Conservation (phyloP, 2,329 filamentous ascomycete species). For the Pseudogymnoascus verrucosus region DNA sequence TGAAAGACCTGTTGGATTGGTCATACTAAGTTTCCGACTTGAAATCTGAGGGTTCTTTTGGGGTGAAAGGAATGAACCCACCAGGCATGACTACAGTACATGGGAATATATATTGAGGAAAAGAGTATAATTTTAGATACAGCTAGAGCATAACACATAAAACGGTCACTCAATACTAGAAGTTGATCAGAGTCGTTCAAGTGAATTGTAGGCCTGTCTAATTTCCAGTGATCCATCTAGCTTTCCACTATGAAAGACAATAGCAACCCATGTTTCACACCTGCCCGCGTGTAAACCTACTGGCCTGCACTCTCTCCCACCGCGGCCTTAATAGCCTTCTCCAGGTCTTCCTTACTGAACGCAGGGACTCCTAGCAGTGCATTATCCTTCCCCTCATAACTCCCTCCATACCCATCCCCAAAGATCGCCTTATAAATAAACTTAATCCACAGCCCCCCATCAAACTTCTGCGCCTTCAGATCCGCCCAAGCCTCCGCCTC, state of each 20-base stretch:
- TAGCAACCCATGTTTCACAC: too few relatives aligned
- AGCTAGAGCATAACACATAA: background rate
- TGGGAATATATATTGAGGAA: background rate
- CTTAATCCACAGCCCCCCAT: conserved; percentile 25
- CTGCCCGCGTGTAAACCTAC: background rate
- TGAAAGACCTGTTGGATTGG: background rate
- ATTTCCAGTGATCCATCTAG: background rate
- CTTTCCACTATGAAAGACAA: background rate
- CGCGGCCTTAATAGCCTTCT: conserved; percentile 23
- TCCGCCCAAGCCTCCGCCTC: conserved; percentile 16
- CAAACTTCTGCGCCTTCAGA: conserved; percentile 22
- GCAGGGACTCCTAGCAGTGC: conserved; percentile 37
- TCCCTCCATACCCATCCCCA: conserved; percentile 27
- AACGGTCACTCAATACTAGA: background rate
- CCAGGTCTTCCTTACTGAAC: conserved; percentile 34
- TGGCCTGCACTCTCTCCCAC: background rate
- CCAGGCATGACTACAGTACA: too few relatives aligned
- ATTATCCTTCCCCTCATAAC: conserved; percentile 32
- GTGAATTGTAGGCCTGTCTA: background rate
- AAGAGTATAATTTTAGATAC: background rate
- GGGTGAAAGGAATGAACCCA: background rate
- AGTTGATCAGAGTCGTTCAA: background rate
- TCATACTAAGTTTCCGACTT: background rate
- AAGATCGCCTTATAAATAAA: conserved; percentile 30
- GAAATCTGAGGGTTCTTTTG: background rate